phyloP scores from a whole-genome alignment of 2,329 filamentous ascomycete genomes.

The Sarocladium brachiariae region DNA sequence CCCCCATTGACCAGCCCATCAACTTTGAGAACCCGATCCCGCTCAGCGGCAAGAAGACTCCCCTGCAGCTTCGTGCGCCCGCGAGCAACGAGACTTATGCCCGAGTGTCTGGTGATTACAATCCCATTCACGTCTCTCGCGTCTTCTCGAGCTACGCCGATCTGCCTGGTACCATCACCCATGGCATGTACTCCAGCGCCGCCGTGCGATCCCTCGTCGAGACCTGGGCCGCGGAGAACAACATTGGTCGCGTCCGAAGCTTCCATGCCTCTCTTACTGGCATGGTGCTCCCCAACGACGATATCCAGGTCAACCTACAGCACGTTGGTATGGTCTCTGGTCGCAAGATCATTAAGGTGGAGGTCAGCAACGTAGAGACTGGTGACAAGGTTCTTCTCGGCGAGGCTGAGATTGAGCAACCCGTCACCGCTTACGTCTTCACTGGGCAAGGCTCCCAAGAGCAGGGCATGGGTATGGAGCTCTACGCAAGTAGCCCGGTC shows the following conservation, averaged over 20 bases:
- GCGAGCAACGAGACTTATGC: conserved; percentile 98
- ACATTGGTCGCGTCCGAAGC: conserved; percentile 91
- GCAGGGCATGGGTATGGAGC: conserved; percentile 99
- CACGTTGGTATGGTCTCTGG: conserved; percentile 97
- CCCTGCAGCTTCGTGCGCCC: conserved; percentile 81
- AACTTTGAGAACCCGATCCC: conserved; percentile 97
- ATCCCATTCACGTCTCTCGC: conserved; percentile 96
- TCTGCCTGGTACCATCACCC: conserved; percentile 92
- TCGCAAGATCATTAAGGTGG: conserved; percentile 98
- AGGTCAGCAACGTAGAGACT: conserved; percentile 89
- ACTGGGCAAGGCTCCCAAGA: conserved; percentile 98
- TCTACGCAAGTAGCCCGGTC: conserved; percentile 88
- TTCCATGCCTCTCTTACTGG: conserved; percentile 97
- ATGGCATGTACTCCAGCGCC: conserved; percentile 99
- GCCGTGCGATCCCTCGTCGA: conserved; percentile 93
- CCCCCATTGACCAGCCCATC: conserved; percentile 90
- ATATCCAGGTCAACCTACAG: conserved; percentile 89
- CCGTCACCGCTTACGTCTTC: conserved; percentile 93
- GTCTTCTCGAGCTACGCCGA: conserved; percentile 96
- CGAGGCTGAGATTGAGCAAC: conserved; percentile 96
- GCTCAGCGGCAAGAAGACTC: conserved; percentile 86
- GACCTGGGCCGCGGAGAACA: conserved; percentile 98
- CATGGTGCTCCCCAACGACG: conserved; percentile 96
- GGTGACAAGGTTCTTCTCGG: conserved; percentile 94
- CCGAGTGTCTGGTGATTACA: conserved; percentile 95